Conservation (phyloP, 1,139 yeast species). For the Debaryomycetaceae sp. region DNA sequence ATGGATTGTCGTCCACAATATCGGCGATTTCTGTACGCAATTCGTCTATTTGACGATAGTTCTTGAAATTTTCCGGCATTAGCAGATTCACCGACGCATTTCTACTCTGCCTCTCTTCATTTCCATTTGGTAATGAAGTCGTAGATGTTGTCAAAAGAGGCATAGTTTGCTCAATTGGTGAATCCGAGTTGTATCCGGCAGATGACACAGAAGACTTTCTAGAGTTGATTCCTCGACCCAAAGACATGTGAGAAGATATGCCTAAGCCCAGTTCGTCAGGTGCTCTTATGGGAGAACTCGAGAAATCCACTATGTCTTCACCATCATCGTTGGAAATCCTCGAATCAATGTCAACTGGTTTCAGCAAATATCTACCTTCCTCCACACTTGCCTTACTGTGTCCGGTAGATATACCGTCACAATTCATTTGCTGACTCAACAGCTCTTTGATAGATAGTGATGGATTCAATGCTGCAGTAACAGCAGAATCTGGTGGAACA, state of each 20-base stretch:
- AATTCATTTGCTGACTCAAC: conserved; percentile 11
- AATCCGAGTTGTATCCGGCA: conserved; percentile 11
- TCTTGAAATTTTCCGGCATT: neutral
- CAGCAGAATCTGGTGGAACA: conserved; percentile 1
- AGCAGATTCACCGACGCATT: conserved; percentile 19
- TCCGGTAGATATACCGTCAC: neutral
- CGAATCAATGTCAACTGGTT: neutral
- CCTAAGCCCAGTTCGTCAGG: neutral
- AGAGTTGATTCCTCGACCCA: conserved; percentile 1
- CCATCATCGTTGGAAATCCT: conserved; percentile 7
- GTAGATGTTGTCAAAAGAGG: conserved; percentile 35
- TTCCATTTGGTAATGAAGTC: conserved; percentile 19
- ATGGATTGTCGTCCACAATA: conserved; percentile 25
- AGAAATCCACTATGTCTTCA: conserved; percentile 18
- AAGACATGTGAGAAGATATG: conserved; percentile 1
- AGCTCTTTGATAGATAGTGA: conserved; percentile 19
- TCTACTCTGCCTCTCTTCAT: conserved; percentile 5
- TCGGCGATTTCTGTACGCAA: conserved; percentile 18
- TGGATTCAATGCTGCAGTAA: neutral
- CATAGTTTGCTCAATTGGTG: conserved; percentile 35
- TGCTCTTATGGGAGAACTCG: conserved; percentile 9
- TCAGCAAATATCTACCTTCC: neutral
- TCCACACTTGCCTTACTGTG: neutral
- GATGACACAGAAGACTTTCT: conserved; percentile 25
- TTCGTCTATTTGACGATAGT: conserved; percentile 9